Conservation (phyloP, 768 basidiomycete species). For the Scleroderma bovista region DNA sequence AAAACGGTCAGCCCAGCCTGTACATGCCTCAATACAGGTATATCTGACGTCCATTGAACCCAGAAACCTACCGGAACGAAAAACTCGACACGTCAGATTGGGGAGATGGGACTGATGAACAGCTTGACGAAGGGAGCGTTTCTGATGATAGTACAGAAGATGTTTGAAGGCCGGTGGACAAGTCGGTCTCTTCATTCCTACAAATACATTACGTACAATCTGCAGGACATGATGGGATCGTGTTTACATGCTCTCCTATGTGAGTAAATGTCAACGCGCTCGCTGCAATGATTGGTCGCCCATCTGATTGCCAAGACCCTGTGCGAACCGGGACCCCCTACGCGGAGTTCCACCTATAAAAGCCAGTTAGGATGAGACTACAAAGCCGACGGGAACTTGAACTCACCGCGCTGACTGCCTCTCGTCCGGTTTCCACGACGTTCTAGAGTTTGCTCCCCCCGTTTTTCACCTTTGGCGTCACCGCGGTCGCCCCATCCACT, state of each 20-base stretch:
- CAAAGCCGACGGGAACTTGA: conserved; percentile 15
- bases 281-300: conserved; percentile 28
- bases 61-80: conserved; percentile 53
- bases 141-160: conserved; percentile 12
- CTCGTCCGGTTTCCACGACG: conserved; percentile 58
- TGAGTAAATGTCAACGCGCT: conserved; percentile 13
- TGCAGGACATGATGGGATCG: too few relatives aligned
- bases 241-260: not conserved
- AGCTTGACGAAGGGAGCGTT: conserved; percentile 14
- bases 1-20: conserved; percentile 42
- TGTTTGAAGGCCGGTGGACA: too few relatives aligned
- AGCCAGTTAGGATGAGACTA: not conserved
- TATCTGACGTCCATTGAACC: not conserved
- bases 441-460: conserved; percentile 74
- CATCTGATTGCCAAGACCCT: conserved; percentile 82
- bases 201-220: too few relatives aligned
- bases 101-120: conserved; percentile 35
- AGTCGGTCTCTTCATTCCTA: too few relatives aligned
- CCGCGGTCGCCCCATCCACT: conserved; percentile 50
- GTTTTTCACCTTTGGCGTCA: conserved; percentile 62
- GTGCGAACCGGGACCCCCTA: conserved; percentile 75
- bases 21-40: not conserved
- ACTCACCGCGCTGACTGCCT: conserved; percentile 54
- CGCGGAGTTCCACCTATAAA: conserved; percentile 57
- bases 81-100: conserved; percentile 54